A percentile compares a stretch with the other conserved stretches of the same genome.
phyloP scores from a whole-genome alignment of 805 yeast genomes.

The Candida golubevii region DNA sequence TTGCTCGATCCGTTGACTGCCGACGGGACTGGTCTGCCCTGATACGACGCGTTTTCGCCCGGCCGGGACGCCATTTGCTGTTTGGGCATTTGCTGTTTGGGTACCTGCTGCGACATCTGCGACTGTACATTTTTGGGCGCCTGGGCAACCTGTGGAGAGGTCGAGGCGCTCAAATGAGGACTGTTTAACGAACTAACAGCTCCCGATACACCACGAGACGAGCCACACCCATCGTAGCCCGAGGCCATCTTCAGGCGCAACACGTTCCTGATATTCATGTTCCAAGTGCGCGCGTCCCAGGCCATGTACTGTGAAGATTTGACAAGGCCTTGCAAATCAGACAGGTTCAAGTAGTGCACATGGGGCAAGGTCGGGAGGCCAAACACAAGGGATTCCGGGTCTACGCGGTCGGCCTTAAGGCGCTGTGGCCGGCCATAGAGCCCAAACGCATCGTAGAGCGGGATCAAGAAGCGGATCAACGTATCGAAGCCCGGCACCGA shows the following conservation, averaged over 20 bases:
- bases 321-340: constrained; percentile 25
- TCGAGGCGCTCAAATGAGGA: constrained; percentile 21
- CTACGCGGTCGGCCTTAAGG: constrained; percentile 39
- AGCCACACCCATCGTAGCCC: constrained; percentile 75
- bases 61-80: background rate
- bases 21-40: background rate
- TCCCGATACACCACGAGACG: constrained; percentile 52
- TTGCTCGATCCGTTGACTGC: too few species aligned
- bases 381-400: constrained; percentile 40
- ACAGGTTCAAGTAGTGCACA: constrained; percentile 38
- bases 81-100: background rate
- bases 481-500: constrained; percentile 49
- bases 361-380: constrained; percentile 44
- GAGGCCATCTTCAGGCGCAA: constrained; percentile 33
- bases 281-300: constrained; percentile 40
- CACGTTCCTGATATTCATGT: constrained; percentile 24
- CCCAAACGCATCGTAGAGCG: constrained; percentile 41
- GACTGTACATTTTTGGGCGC: background rate
- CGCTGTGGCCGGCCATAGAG: constrained; percentile 43
- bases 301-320: constrained; percentile 23
- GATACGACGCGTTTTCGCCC: background rate
- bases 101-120: background rate
- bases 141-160: constrained; percentile 1
- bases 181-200: constrained; percentile 52
- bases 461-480: constrained; percentile 39